A percentile compares a stretch with the other conserved stretches of the same genome.
phyloP scores from a whole-genome alignment of 2,329 filamentous ascomycete genomes.

The Microcyclosporella mali region DNA sequence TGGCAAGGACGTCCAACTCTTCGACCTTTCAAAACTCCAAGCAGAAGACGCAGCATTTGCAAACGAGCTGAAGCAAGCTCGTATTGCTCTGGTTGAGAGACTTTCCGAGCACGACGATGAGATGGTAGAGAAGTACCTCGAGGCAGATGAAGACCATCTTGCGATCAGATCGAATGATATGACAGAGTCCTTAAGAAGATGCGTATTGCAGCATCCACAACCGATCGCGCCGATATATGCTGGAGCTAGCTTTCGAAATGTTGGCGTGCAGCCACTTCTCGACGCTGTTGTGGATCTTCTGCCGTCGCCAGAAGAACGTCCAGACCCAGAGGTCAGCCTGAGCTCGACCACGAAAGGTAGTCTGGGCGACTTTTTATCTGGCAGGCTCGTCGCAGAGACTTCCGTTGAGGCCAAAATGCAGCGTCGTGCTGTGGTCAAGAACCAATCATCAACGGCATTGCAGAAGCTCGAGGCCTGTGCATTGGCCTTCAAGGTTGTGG shows the following conservation, averaged over 20 bases:
- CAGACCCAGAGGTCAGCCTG: conserved; percentile 70
- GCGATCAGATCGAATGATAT: conserved; percentile 61
- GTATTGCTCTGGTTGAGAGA: conserved; percentile 71
- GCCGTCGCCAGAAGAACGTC: conserved; percentile 72
- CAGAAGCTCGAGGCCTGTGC: conserved; percentile 63
- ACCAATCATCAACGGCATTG: conserved; percentile 36
- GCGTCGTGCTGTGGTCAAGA: conserved; percentile 37
- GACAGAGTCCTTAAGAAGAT: conserved; percentile 65
- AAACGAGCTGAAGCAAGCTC: conserved; percentile 66
- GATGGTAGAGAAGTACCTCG: conserved; percentile 78
- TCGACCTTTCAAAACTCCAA: conserved; percentile 50
- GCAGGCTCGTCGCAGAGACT: conserved; percentile 24
- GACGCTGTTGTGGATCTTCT: conserved; percentile 84
- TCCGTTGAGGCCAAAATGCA: conserved; percentile 28
- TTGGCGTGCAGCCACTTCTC: conserved; percentile 85
- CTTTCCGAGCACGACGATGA: conserved; percentile 83
- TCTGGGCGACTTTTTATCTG: conserved; percentile 42
- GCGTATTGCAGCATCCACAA: conserved; percentile 62
- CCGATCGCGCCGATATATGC: conserved; percentile 80
- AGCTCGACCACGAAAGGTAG: conserved; percentile 48
- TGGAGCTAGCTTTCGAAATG: conserved; percentile 86
- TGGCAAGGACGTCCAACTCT: conserved; percentile 50
- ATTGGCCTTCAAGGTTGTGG: conserved; percentile 85
- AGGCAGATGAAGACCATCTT: conserved; percentile 65
- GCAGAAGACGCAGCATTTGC: conserved; percentile 46